These are phyloP conservation scores for Clavaria fumosa DNA, from an alignment of 768 basidiomycete genomes.

Conservation along the genomic window DNA sequence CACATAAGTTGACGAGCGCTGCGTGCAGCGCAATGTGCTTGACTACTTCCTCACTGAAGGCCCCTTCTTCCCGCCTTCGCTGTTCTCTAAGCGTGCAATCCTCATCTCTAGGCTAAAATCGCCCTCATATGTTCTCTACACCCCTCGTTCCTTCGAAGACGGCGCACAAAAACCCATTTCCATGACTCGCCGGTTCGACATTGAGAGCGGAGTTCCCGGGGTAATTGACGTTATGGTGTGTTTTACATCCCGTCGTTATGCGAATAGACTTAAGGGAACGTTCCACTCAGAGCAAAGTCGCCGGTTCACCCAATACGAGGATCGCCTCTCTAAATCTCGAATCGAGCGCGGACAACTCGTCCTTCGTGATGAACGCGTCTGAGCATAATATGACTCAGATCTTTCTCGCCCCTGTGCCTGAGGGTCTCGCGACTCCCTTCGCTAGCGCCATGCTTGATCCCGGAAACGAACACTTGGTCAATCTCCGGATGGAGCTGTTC, in stretches of 20 bases:
- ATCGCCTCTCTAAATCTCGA: constrained; percentile 28
- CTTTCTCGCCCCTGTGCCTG: too few relatives aligned
- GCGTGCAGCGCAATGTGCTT: too few relatives aligned
- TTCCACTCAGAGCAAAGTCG: constrained; percentile 4
- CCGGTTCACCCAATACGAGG: constrained; percentile 6
- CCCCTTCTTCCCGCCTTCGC: too few relatives aligned
- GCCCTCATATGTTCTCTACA: too few relatives aligned
- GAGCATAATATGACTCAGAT: constrained; percentile 29
- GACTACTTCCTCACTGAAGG: too few relatives aligned
- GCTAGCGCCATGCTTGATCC: constrained; percentile 6
- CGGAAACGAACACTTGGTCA: constrained; percentile 22
- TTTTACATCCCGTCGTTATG: constrained; percentile 3
- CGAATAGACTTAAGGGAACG: neutral
- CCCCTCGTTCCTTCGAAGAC: too few relatives aligned
- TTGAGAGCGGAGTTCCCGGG: constrained; percentile 27
- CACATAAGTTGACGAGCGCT: too few relatives aligned
- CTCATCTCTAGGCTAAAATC: too few relatives aligned
- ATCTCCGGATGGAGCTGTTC: constrained; percentile 30
- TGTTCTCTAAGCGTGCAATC: too few relatives aligned
- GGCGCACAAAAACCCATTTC: too few relatives aligned
- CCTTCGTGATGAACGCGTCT: constrained; percentile 34
- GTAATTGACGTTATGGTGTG: constrained; percentile 31
- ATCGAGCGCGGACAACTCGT: constrained; percentile 14
- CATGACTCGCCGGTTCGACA: too few relatives aligned
- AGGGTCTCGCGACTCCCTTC: constrained; percentile 16